Conservation (phyloP, 164 flowering plant species). For the Aristolochia fimbriata region DNA sequence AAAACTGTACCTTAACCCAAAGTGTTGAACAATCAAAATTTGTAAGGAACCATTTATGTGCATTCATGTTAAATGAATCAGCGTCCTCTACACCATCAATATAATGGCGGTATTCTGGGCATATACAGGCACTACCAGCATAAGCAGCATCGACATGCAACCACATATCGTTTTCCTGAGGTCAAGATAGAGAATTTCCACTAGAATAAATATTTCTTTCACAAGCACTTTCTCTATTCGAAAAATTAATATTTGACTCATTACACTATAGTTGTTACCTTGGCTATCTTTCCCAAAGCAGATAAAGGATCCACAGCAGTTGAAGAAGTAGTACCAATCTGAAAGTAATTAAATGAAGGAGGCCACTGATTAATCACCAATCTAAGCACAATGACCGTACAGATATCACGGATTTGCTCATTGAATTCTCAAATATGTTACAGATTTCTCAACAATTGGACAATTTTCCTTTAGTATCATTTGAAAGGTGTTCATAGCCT, state of each 20-base stretch:
- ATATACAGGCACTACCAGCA: conserved; percentile 97
- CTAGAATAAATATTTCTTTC: no score
- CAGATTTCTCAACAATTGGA: no score
- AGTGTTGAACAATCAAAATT: conserved; percentile 89
- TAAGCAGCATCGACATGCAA: conserved; percentile 94
- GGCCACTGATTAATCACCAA: no score
- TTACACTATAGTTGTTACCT: conserved; percentile 32
- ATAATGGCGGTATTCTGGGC: conserved; percentile 79
- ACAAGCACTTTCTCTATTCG: no score
- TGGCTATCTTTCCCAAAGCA: conserved; percentile 57
- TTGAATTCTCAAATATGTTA: no score
- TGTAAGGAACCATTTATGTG: conserved; percentile 92
- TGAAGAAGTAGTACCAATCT: conserved; percentile 97
- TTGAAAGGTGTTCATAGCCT: no score
- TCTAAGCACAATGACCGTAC: not conserved
- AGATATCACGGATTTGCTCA: no score
- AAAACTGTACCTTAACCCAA: conserved; percentile 68
- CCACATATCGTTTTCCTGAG: conserved; percentile 66
- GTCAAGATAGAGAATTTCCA: not conserved
- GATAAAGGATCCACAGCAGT: conserved; percentile 86
- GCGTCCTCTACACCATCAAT: conserved; percentile 85
- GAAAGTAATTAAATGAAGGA: conserved; percentile 8
- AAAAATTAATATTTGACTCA: no score
- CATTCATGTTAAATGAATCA: conserved; percentile 90
- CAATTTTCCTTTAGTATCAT: no score